Evolutionary conservation across 257 asterid species (phyloP), one percentile per base, ranked within the genome.

Genomic region (Mentha longifolia): DNA sequence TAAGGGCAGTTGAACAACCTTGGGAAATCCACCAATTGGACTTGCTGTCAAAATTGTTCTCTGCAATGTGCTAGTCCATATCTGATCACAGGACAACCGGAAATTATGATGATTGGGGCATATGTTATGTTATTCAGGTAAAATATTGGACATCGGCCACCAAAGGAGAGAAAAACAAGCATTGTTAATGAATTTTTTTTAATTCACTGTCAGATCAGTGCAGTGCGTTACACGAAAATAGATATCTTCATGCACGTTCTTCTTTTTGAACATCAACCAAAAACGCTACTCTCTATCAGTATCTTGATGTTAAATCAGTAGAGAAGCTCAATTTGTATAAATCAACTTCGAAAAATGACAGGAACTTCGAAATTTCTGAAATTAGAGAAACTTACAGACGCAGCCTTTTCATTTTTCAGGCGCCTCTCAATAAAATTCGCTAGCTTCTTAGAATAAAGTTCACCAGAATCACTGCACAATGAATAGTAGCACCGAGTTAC

Each of bases 21-120:
- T 95, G 30, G 99, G 99, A 78, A 95, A 92, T 76, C 97, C 99
- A 72, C 69, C 87, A 66, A 92, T 92, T 28, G 97, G 90, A 64
- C 82, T 76, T 69, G 97, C 99, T 47, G 96, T 87, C 83, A 95
- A 61, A 73, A 95, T 86, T 58, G 99, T 85, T 81, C 99, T 95
- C 86, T 92, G 99, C 91, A 95, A 69, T 17, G 99, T 95, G 89
- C 99, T 95, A 65, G 99, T 95, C 99, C 99, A 95, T 85, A 95
- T 89, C 98, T 95, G 82, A 69, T 54, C 74, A 88, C n/a, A 49
- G 19, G 70, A 66, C 69, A 81, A 76, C 69, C 66, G 62, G 19
- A 73, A 59, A 16, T 56, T 9, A 72, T 46, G 65, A 74, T 28
- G 60, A 67, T 50, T n/a, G 3, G 31, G 31, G 3, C 31, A 28